Evolutionary conservation across 2,329 filamentous ascomycete species (phyloP), one percentile per base, ranked within the genome.

Genomic region (Ascochyta viciae-villosae): DNA sequence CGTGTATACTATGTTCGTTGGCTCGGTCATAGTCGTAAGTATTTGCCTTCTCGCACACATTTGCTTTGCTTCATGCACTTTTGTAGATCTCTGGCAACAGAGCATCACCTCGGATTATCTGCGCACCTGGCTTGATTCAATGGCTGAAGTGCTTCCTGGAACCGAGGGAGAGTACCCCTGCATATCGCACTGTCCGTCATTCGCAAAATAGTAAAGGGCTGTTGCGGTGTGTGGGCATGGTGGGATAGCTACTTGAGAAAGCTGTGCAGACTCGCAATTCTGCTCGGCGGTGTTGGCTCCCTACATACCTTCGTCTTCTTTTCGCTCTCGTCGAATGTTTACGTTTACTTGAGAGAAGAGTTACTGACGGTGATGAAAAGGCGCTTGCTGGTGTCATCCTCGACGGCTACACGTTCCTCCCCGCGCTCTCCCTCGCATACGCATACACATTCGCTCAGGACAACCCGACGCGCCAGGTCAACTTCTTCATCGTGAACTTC

Each of bases 361-460:
- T 52, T 68, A 66, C 74, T 74, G 65, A 74, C 66, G 65, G 66
- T 51, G 37, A 61, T 68, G 66, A 54, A 70, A 31, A 87, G 85
- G 72, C 77, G 48, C 68, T 85, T 48, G 84, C 84, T 67, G 81
- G 82, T 58, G 66, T 80, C 56, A 69, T 85, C 50, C 77, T 88
- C 26, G 79, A 81, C 47, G 77, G 79, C 40, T 73, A 75, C 54
- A 78, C 82, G 43, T 87, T 89, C 61, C 72, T 82, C 47, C 64
- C 74, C 49, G 71, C 89, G 12, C 82, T 99, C 50, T 87, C 90
- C 48, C 81, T 96, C 57, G 91, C 92, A 37, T 84, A 96, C 71
- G 82, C 85, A 45, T 97, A 97, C 74, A 96, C 92, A 6, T 90
- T 87, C 62, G 87, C 88, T 1, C 92, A 96, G 75, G 93, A 96